Evolutionary conservation across 2,329 filamentous ascomycete species (phyloP).

Genomic region (Aplosporella prunicola): DNA sequence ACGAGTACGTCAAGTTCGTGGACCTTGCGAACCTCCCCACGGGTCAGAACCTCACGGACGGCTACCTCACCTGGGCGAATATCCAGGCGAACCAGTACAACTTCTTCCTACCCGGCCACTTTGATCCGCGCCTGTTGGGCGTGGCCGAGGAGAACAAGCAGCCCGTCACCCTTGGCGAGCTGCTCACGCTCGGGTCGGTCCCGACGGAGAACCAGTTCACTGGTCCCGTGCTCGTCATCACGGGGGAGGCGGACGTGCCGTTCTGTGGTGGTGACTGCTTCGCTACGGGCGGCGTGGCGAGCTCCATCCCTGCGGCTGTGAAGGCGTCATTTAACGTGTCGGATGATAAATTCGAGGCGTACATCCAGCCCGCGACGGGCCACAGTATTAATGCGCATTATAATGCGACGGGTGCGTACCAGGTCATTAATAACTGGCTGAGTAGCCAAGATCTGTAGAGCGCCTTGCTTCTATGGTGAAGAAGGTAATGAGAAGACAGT

Average conservation of each 20-base stretch:
- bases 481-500: too few species aligned
- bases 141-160: constrained; percentile 41
- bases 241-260: constrained; percentile 42
- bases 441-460: neutral
- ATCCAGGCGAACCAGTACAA: constrained; percentile 43
- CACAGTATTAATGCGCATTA: constrained; percentile 41
- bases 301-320: constrained; percentile 38
- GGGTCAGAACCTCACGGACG: constrained; percentile 30
- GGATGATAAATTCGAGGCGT: constrained; percentile 38
- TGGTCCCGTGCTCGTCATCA: constrained; percentile 51
- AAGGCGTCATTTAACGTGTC: constrained; percentile 36
- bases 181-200: constrained; percentile 44
- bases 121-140: constrained; percentile 45
- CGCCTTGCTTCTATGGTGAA: too few species aligned
- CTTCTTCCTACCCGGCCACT: constrained; percentile 41
- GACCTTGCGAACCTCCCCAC: constrained; percentile 13
- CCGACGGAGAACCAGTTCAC: constrained; percentile 31
- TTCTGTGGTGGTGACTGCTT: constrained; percentile 56
- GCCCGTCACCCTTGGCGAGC: constrained; percentile 49
- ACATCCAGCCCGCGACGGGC: constrained; percentile 43
- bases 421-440: constrained; percentile 29
- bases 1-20: neutral
- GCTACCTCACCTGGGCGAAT: constrained; percentile 45
- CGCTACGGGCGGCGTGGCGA: constrained; percentile 30
- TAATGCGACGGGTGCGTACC: constrained; percentile 32